Evolutionary conservation across 2,329 filamentous ascomycete genomes (phyloP), one percentile per base, ranked within the genome.

Genomic region (Coleophoma eucalyptorum): DNA sequence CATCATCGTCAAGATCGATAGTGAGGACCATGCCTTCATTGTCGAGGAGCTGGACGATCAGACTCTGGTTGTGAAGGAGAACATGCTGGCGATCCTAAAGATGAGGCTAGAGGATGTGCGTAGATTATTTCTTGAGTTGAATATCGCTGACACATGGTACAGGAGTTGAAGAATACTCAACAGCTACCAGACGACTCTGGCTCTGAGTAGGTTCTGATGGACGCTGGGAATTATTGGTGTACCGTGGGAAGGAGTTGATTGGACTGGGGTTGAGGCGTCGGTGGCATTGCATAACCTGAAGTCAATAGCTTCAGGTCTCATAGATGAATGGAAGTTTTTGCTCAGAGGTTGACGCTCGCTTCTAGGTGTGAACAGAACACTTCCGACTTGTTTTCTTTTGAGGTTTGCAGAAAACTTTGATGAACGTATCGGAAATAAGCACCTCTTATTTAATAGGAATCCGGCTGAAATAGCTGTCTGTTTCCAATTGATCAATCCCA

Each of bases 21-120:
- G 75, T 61, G 75, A 81, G 51, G 77, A 79, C 58, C 83, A 91
- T 68, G 83, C 86, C 57, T 89, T 83, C 66, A 88, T 93, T 63
- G 87, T 91, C 55, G 87, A 91, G 61, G 87, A 91, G 55, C 78
- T 92, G 1, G 88, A 92, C 69, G 88, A 92, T 53, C 80, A 87
- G 65, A 84, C 86, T 51, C 75, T 90, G 1, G 75, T 93, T 3
- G 80, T 92, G 50, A 90, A 90, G 68, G 85, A 86, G 62, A 84
- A 81, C 57, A 90, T 88, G 78, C 73, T 90, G 47, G 72, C 76
- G 1, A 69, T 80, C 52, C 73, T 93, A 57, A 90, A 92, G 72
- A 67, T 72, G 49, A 80, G 79, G 60, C 75, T 93, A 11, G 86
- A 90, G 53, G 78, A 84, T 47, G 88, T 89, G 65, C 55, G 76